These are phyloP conservation scores for barrel medic (Medicago truncatula) DNA, from an alignment of 306 rosid species.

Conservation along the genomic window DNA sequence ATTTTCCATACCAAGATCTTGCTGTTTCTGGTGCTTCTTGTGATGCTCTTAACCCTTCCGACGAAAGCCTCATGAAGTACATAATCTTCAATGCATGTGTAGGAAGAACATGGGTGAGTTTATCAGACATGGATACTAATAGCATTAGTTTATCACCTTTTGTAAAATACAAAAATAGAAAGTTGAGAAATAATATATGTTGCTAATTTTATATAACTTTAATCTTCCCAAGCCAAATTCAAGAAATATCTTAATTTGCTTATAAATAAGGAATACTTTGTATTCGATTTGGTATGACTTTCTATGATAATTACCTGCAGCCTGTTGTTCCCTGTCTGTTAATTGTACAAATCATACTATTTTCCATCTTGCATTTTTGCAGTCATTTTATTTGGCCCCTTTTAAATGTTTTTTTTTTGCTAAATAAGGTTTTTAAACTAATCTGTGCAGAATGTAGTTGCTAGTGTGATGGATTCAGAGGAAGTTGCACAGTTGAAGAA, in stretches of 20 bases:
- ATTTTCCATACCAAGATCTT: constrained; percentile 67
- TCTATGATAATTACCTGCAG: neutral
- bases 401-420: constrained; percentile 29
- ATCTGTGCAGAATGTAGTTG: constrained; percentile 69
- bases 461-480: constrained; percentile 57
- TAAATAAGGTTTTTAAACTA: constrained; percentile 26
- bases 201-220: constrained; percentile 18
- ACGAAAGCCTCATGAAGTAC: constrained; percentile 68
- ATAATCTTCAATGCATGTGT: constrained; percentile 67
- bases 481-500: constrained; percentile 54
- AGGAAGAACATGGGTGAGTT: constrained; percentile 76
- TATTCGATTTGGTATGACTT: neutral
- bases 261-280: constrained; percentile 18
- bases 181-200: constrained; percentile 3
- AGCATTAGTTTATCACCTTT: constrained; percentile 27
- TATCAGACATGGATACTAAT: constrained; percentile 20
- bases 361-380: constrained; percentile 20
- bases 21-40: constrained; percentile 59
- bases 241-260: neutral
- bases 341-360: neutral
- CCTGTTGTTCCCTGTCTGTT: constrained; percentile 19
- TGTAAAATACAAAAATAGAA: constrained; percentile 18
- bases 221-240: constrained; percentile 27
- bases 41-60: constrained; percentile 57
- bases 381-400: constrained; percentile 12